Conservation (phyloP, 495 filamentous ascomycete genomes). For the Stereocaulon alpinum region DNA sequence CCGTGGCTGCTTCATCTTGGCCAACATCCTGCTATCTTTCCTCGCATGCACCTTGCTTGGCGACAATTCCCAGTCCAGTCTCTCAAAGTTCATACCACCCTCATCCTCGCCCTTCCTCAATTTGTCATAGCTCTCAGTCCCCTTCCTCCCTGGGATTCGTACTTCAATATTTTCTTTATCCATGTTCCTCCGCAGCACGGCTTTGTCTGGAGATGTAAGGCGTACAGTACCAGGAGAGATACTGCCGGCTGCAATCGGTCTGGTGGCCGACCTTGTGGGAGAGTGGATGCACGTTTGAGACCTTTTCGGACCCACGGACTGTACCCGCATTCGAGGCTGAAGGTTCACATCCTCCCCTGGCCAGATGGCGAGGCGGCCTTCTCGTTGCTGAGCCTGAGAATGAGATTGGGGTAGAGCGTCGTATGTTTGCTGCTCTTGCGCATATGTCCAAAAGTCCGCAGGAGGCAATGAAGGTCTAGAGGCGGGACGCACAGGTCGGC, state of each 20-base stretch:
- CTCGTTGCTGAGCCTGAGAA: not conserved
- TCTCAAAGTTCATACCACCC: not conserved
- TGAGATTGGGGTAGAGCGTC: not conserved
- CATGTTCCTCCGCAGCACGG: constrained; percentile 2
- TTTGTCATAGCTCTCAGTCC: constrained; percentile 8
- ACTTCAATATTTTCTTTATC: constrained; percentile 5
- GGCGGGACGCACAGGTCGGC: constrained; percentile 8
- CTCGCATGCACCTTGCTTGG: not conserved
- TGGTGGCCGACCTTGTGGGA: too few relatives aligned
- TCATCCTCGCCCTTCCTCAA: not conserved
- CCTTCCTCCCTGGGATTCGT: not conserved
- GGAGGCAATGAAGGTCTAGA: constrained; percentile 19
- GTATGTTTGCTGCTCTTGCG: constrained; percentile 6
- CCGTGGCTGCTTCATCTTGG: constrained; percentile 15
- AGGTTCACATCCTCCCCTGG: not conserved
- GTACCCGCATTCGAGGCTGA: not conserved
- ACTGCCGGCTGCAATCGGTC: too few relatives aligned
- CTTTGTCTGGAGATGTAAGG: not conserved
- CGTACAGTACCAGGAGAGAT: not conserved
- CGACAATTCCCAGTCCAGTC: not conserved
- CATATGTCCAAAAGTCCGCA: constrained; percentile 18
- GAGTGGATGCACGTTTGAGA: not conserved
- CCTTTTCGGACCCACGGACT: not conserved
- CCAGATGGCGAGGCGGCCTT: not conserved
- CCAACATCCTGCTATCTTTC: constrained; percentile 14